phyloP scores from a whole-genome alignment of 768 basidiomycete genomes.

The Boletus sp. region DNA sequence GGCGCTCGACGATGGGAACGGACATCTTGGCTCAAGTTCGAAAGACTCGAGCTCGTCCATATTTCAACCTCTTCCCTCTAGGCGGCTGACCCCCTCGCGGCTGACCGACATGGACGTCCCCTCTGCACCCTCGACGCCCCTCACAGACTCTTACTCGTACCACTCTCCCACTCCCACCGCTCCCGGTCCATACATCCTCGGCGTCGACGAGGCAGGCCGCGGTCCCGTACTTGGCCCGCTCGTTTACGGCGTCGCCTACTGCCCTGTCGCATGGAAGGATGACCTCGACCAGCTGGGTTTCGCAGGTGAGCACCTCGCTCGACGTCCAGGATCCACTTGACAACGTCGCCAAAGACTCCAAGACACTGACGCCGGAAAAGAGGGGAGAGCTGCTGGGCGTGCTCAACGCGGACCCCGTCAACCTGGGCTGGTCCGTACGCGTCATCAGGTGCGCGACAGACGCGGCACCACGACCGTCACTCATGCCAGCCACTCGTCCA shows the following conservation, averaged over 20 bases:
- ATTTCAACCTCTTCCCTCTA: conserved; percentile 4
- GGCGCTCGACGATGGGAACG: neutral
- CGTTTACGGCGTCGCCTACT: conserved; percentile 95
- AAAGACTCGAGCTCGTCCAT: neutral
- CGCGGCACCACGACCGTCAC: neutral
- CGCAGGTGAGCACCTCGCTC: conserved; percentile 57
- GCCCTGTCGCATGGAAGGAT: conserved; percentile 74
- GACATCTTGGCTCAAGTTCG: conserved; percentile 9
- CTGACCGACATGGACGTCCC: conserved; percentile 36
- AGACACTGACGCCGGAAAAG: conserved; percentile 74
- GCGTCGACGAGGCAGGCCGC: conserved; percentile 98
- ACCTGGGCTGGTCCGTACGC: conserved; percentile 81
- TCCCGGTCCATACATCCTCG: conserved; percentile 84
- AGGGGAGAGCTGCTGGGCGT: conserved; percentile 63
- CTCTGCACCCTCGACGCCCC: conserved; percentile 57
- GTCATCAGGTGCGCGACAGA: conserved; percentile 54
- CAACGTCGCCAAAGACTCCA: conserved; percentile 71
- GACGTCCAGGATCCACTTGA: neutral
- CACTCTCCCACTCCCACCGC: conserved; percentile 72
- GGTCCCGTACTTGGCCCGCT: conserved; percentile 95
- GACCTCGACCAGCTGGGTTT: conserved; percentile 81
- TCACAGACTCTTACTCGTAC: conserved; percentile 73
- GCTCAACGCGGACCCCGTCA: conserved; percentile 65
- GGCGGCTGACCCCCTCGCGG: conserved; percentile 8
- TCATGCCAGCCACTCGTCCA: conserved; percentile 31